Percentiles rank a stretch among this genome's conserved stretches.
Conservation (phyloP, 2,329 filamentous ascomycete species). For the Raffaelea arxii region DNA sequence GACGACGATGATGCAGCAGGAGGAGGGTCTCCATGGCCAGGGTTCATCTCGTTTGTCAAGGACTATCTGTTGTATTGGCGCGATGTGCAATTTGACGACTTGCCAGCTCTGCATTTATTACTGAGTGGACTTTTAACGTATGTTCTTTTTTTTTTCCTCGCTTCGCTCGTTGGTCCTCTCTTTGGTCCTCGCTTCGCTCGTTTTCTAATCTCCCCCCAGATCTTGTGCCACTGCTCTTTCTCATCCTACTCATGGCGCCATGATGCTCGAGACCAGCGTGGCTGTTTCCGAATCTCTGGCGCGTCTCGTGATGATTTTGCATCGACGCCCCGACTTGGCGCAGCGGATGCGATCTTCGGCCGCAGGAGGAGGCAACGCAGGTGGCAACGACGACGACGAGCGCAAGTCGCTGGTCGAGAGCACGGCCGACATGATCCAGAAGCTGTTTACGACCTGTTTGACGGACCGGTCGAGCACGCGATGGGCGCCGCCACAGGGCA, state of each 20-base stretch:
- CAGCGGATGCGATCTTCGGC: slow-evolving; percentile 41
- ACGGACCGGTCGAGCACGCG: slow-evolving; percentile 65
- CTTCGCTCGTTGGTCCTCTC: not conserved
- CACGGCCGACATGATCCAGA: slow-evolving; percentile 80
- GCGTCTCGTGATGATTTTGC: slow-evolving; percentile 73
- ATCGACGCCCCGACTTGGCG: slow-evolving; percentile 69
- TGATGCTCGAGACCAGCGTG: slow-evolving; percentile 77
- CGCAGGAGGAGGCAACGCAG: slow-evolving; percentile 30
- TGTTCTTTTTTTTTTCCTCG: not conserved
- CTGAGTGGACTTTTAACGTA: slow-evolving; percentile 49
- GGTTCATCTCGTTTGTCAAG: slow-evolving; percentile 69
- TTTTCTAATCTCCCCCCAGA: slow-evolving; percentile 30
- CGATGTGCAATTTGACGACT: slow-evolving; percentile 67
- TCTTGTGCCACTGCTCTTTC: slow-evolving; percentile 75
- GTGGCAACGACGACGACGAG: slow-evolving; percentile 51
- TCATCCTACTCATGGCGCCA: slow-evolving; percentile 67
- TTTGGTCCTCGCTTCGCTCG: not conserved
- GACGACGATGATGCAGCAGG: slow-evolving; percentile 55
- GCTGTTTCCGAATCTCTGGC: slow-evolving; percentile 72
- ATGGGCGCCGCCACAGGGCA: slow-evolving; percentile 65
- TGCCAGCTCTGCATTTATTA: slow-evolving; percentile 64
- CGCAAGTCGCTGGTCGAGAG: slow-evolving; percentile 75
- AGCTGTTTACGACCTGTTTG: slow-evolving; percentile 83
- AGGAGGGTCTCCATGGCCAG: slow-evolving; percentile 59
- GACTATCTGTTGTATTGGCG: slow-evolving; percentile 75